Evolutionary conservation across 2,329 filamentous ascomycete species (phyloP), one percentile per base, ranked within the genome.

Genomic region (Diaporthe vaccinii): DNA sequence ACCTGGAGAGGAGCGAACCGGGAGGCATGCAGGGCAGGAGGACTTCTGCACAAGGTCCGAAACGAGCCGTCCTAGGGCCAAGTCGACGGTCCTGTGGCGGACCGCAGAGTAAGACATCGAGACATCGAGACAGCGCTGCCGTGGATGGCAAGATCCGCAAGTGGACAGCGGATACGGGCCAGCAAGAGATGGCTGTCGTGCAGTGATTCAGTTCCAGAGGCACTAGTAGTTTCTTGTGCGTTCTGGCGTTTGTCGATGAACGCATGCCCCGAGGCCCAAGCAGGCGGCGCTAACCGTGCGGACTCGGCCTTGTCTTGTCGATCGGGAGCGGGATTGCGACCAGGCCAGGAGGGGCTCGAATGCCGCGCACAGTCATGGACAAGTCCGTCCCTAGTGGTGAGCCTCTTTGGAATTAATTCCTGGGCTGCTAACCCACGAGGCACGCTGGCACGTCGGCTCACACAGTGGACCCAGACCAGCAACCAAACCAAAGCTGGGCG

Each of bases 21-120:
- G 25, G 15, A 39, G 65, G 59, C 41, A 44, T 61, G 57, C 59
- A 46, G 67, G 65, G 65, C 65, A 68, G 34, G 51, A 46, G 31
- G 25, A 53, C 36, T 68, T 53, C 62, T 68, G 62, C 62, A 53
- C 62, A 68, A 53, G 31, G 44, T 34, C 61, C 61, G 61, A 67
- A 67, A 67, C 61, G 61, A 67, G 61, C 61, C 61, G 44, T 67
- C 65, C 46, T 68, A 39, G 34, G 34, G 65, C 65, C 46, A 39
- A 59, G 39, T 39, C 36, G n/a, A 34, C 70, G 15, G 58, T 31
- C 72, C 75, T 73, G 68, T 75, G 73, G 69, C 69, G 46, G 69
- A 31, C 73, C 39, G 46, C n/a, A 58, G 69, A 76, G 68, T 76
- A 59, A 76, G 75, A 76, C 75, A 76, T 73, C 28, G n/a, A 76